These are phyloP conservation scores for Didymella glomerata DNA, from an alignment of 2,329 filamentous ascomycete species.

Conservation along the genomic window DNA sequence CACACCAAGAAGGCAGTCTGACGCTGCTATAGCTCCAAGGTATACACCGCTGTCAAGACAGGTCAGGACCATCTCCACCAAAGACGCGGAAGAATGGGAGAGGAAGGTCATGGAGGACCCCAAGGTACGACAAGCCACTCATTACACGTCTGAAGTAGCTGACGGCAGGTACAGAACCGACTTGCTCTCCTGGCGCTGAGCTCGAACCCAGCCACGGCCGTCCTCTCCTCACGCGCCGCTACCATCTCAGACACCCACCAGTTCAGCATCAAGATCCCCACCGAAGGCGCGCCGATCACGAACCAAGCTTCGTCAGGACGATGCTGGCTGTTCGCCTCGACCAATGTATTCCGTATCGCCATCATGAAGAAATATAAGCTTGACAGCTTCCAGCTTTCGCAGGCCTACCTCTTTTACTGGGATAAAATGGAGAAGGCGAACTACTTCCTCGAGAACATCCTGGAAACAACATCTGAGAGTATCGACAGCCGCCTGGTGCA, in stretches of 20 bases:
- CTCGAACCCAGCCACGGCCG: conserved; percentile 69
- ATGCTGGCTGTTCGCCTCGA: conserved; percentile 92
- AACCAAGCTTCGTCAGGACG: conserved; percentile 83
- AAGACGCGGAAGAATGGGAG: conserved; percentile 67
- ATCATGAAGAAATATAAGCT: conserved; percentile 85
- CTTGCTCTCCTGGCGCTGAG: conserved; percentile 79
- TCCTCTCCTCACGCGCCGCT: conserved; percentile 71
- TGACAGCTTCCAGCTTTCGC: conserved; percentile 82
- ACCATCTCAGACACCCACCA: conserved; percentile 76
- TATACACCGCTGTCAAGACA: conserved; percentile 40
- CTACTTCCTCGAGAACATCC: conserved; percentile 84
- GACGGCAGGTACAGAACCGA: conserved; percentile 61
- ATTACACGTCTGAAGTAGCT: not conserved
- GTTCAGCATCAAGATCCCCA: conserved; percentile 83
- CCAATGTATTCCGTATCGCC: conserved; percentile 90
- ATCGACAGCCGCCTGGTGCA: conserved; percentile 78
- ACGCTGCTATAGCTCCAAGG: conserved; percentile 31
- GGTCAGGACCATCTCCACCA: conserved; percentile 58
- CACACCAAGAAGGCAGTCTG: not conserved
- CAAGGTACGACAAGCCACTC: conserved; percentile 59
- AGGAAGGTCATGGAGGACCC: conserved; percentile 69
- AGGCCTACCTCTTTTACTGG: conserved; percentile 90
- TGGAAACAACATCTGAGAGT: conserved; percentile 75
- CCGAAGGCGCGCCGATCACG: conserved; percentile 83
- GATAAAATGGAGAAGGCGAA: conserved; percentile 94